Evolutionary conservation across 305 asterid genomes (phyloP).

Genomic region (Rubia tinctorum): DNA sequence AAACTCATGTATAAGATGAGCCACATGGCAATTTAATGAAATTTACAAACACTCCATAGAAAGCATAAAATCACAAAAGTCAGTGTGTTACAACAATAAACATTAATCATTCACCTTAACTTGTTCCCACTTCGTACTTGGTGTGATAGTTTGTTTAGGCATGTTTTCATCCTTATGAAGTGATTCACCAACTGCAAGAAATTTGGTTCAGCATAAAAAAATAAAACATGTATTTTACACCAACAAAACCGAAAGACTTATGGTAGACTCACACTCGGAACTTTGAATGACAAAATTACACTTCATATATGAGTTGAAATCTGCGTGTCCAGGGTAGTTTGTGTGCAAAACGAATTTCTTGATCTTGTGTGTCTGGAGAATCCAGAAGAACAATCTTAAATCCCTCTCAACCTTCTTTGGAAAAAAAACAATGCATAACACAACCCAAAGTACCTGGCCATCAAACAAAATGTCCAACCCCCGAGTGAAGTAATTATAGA

Average conservation of each 20-base stretch:
- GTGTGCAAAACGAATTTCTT: constrained; percentile 92
- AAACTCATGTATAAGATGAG: neutral
- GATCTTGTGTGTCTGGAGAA: constrained; percentile 68
- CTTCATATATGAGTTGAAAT: constrained; percentile 90
- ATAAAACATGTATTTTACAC: neutral
- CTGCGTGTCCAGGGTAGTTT: constrained; percentile 92
- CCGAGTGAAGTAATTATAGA: constrained; percentile 83
- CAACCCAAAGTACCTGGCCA: constrained; percentile 59
- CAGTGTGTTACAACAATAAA: neutral
- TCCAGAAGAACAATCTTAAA: constrained; percentile 12
- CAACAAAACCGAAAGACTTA: neutral
- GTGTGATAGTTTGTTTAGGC: constrained; percentile 53
- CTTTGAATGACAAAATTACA: constrained; percentile 71
- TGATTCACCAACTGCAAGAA: constrained; percentile 46
- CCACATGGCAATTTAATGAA: neutral
- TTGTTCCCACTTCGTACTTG: constrained; percentile 91
- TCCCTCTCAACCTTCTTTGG: neutral
- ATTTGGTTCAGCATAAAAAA: constrained; percentile 8
- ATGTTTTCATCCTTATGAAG: constrained; percentile 47
- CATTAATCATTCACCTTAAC: constrained; percentile 54
- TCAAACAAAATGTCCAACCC: constrained; percentile 88
- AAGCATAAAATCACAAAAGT: neutral
- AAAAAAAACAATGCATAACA: neutral
- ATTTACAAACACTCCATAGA: neutral
- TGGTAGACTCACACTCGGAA: constrained; percentile 49